Evolutionary conservation across 2,329 filamentous ascomycete species (phyloP).

Genomic region (Aspergillus phoenicis): DNA sequence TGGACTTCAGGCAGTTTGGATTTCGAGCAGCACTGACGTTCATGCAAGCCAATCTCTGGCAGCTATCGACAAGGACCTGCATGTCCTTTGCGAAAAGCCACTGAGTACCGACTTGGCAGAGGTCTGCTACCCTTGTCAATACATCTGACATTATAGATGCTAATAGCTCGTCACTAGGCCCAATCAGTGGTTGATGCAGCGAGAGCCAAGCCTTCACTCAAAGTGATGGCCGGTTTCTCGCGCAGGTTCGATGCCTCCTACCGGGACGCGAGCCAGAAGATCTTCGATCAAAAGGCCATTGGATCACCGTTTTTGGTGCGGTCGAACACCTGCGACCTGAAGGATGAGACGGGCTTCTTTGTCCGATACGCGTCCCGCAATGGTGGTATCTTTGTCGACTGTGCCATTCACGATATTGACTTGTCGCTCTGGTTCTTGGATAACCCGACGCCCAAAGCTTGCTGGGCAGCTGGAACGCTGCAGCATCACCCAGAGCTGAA

Average conservation of each 20-base stretch:
- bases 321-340: slow-evolving; percentile 64
- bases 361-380: slow-evolving; percentile 62
- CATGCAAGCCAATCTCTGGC: slow-evolving; percentile 55
- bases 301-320: slow-evolving; percentile 60
- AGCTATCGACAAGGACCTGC: slow-evolving; percentile 52
- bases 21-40: slow-evolving; percentile 53
- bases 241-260: slow-evolving; percentile 64
- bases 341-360: slow-evolving; percentile 64
- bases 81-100: slow-evolving; percentile 53
- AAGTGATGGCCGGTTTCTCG: slow-evolving; percentile 64
- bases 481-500: slow-evolving; percentile 33
- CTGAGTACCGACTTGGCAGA: slow-evolving; percentile 56
- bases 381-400: slow-evolving; percentile 68
- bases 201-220: slow-evolving; percentile 53
- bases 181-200: slow-evolving; percentile 59
- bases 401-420: slow-evolving; percentile 66
- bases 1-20: slow-evolving; percentile 53
- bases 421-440: slow-evolving; percentile 45
- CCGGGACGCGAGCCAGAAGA: slow-evolving; percentile 55
- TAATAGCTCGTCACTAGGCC: slow-evolving; percentile 41
- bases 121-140: slow-evolving; percentile 38
- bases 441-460: slow-evolving; percentile 33
- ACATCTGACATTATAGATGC: not conserved
- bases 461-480: slow-evolving; percentile 34
- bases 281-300: slow-evolving; percentile 52